Base-by-base conservation (phyloP, 1,284 basidiomycete species). In the Rhizoctonia solani region DNA sequence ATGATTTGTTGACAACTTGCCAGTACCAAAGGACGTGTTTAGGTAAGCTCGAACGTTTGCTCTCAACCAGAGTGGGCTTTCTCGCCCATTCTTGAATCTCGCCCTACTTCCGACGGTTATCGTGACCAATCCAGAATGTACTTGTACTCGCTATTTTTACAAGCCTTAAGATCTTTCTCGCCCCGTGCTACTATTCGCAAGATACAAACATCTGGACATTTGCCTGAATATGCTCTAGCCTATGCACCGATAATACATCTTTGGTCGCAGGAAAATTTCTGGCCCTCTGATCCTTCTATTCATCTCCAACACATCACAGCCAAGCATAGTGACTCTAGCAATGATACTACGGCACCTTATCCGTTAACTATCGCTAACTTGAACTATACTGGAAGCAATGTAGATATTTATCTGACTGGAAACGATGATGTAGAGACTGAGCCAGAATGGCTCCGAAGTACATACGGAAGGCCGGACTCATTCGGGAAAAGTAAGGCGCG, bases 221-320 rank as follows among this genome's bases (percentile, higher is more conserved):
- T 75, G 54, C 76, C 78, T 21, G 55, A 70, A 68, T 79, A 72
- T 54, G 72, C 74, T 27, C 59, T 75, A 9, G 44, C 70, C 23
- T 72, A 72, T 59, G 74, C 73, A 4, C 74, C 73, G 70, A 75
- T 67, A 68, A 50, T 72, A 19, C 68, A 76, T 69, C 73, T 77
- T 6, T 72, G 73, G 65, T 73, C 74, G 9, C 42, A 71, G 30
- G 77, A 78, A 68, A 52, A 67, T 16, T 77, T 72, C 69, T 77
- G 74, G 73, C 76, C 77, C 11, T 73, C 76, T 32, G 75, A 77
- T 55, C 70, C 77, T 49, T 69, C 74, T 3, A 67, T 53, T 39
- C 76, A 77, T 69, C 71, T 78, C 25, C 71, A 70, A 34, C 74
- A 77, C 72, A 75, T 59, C 69, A 71, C 46, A 1, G 58, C 58